Base-by-base conservation (phyloP, 2,329 filamentous ascomycete genomes). In the Tolypocladium album region DNA sequence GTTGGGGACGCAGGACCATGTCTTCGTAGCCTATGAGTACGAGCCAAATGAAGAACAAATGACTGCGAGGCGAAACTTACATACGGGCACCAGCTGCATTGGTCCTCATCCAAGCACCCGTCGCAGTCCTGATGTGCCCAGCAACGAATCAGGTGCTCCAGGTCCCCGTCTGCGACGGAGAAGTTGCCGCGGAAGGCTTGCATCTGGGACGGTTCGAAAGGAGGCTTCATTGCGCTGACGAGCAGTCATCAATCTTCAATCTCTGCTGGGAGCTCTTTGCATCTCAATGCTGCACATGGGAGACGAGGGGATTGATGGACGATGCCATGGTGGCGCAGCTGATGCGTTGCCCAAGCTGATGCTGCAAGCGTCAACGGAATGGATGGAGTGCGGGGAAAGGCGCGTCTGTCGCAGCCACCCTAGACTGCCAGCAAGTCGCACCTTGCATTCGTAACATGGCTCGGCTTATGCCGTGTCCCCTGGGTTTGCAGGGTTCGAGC, bases 1-100 rank as follows among this genome's bases (percentile, higher is more conserved):
- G 62, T 83, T 83, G 27, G 82, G 82, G 1, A 84, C 77, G 66
- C 82, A 85, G 0, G 78, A 76, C 69, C 76, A 79, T 5, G 80
- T 79, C 80, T 82, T 60, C 17, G 43, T 50, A 52, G 56, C 43
- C 57, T 50, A 56, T 39, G 24, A 52, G 53, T 56, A 55, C 36
- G 36, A 13, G 36, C 9, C 11, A 57, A 38, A 13, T 11, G 24
- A 15, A 45, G 8, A 24, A 17, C 27, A 20, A 20, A 5, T 22
- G 31, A 11, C 4, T 56, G 50, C 45, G 50, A 22, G 36, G 9
- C 27, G 24, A 22, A 58, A 53, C 20, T 53, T 31, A 82, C 80
- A 67, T 77, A 80, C 22, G 80, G 79, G 68, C 79, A 82, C 80
- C 80, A 82, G 61, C 78, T 79, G 64, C 80, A 82, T 57, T 74